Evolutionary conservation across 2,329 filamentous ascomycete species (phyloP), one percentile per base, ranked within the genome.

Genomic region (Zelopaecilomyces penicillatus): DNA sequence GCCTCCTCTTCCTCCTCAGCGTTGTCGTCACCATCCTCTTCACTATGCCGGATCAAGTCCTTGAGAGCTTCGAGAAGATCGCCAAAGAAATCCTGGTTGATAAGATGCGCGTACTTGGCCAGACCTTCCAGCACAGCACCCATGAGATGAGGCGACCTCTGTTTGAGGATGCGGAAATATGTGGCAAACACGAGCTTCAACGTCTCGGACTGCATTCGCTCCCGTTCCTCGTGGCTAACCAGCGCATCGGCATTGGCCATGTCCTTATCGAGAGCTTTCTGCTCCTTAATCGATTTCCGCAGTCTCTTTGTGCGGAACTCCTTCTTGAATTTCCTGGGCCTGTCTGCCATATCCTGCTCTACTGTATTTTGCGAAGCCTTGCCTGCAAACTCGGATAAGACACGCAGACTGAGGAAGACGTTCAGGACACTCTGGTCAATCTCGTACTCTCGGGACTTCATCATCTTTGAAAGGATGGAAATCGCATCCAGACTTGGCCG

Each of bases 81-180:
- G 29, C 91, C 93, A 57, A 98, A 98, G 71, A 98, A 97, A 61
- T 98, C 88, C 60, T 98, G 89, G 68, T 98, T 98, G 74, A 98
- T 98, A 48, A 98, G 76, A 62, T 96, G 93, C 4, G 90, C 83
- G 61, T 95, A 98, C 60, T 89, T 89, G 41, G 91, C 90, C 26
- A 98, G 71, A 29, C 93, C 93, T 69, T 97, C 93, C 5, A 98
- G 76, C 0, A 96, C 90, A 10, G 91, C 90, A n/a, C 93, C 93
- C 87, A 96, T 97, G 12, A 98, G 78, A 53, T 85, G 80, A 10
- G 87, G 83, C 27, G 80, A 76, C 28, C 89, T 81, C 43, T 82
- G 74, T 69, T 97, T 97, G 37, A 98, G 71, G 44, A 97, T 91
- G 42, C 90, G 84, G 66, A 98, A 97, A 69, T 98, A 98, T 2